Evolutionary conservation across 2,329 filamentous ascomycete genomes (phyloP).

Genomic region (Botrytis medusae): DNA sequence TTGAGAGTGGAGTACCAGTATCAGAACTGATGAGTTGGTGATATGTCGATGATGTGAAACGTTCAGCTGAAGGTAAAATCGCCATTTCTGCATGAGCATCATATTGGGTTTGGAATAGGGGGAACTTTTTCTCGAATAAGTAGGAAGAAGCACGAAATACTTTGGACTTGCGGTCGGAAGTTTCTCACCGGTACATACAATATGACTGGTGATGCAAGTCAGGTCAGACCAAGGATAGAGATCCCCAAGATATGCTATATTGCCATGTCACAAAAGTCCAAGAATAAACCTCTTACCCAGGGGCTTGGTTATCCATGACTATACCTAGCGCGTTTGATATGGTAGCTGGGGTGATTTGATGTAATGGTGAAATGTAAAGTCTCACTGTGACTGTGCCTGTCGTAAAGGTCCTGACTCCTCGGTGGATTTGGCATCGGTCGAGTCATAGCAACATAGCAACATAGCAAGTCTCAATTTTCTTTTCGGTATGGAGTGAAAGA

Average conservation of each 20-base stretch:
- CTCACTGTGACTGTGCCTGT: neutral
- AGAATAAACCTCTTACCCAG: neutral
- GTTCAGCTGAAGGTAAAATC: neutral
- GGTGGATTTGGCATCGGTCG: neutral
- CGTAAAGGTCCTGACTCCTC: neutral
- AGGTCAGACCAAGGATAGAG: slow-evolving; percentile 1
- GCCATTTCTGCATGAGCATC: neutral
- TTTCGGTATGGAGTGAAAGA: neutral
- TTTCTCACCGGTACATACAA: neutral
- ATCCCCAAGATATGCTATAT: neutral
- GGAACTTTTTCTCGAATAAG: neutral
- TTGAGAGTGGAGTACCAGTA: neutral
- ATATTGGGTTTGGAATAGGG: neutral
- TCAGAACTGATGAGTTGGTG: slow-evolving; percentile 9
- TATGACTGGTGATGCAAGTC: slow-evolving; percentile 1
- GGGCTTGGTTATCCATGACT: neutral
- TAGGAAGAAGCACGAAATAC: neutral
- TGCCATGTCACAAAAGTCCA: slow-evolving; percentile 1
- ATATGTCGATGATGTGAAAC: neutral
- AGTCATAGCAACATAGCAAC: neutral
- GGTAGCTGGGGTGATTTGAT: neutral
- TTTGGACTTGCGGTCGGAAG: neutral
- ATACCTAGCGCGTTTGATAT: neutral
- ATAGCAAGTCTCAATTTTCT: neutral
- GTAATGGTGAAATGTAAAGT: neutral